Evolutionary conservation across 78 protist genomes (phyloP).

Genomic region (Dictyostelium capitatum): DNA sequence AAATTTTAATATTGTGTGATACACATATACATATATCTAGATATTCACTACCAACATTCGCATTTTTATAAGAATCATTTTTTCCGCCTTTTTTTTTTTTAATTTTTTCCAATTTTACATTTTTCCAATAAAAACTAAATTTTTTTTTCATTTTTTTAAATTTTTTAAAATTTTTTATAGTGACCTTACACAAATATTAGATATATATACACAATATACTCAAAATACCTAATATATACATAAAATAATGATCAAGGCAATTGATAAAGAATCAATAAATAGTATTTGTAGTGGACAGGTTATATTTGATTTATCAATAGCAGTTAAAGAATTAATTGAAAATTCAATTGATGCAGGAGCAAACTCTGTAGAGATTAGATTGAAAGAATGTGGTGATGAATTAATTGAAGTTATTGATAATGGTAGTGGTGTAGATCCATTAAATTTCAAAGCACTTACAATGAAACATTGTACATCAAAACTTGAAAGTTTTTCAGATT

Average conservation of each 20-base stretch:
- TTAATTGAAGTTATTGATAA: slow-evolving; percentile 91
- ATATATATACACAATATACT: no score
- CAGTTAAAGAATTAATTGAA: slow-evolving; percentile 96
- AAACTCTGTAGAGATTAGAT: slow-evolving; percentile 74
- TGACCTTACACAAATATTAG: no score
- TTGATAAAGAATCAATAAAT: slow-evolving; percentile 81
- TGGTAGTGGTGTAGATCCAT: slow-evolving; percentile 89
- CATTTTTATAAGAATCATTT: not conserved
- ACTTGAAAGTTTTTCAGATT: slow-evolving; percentile 84
- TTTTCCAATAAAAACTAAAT: not conserved
- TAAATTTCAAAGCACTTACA: slow-evolving; percentile 67
- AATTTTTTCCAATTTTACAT: not conserved
- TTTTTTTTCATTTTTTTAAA: not conserved
- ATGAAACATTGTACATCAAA: slow-evolving; percentile 93
- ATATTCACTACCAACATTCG: no score
- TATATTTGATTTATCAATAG: slow-evolving; percentile 88
- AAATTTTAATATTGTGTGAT: no score
- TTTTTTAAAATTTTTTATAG: not conserved
- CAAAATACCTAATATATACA: no score
- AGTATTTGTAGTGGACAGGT: slow-evolving; percentile 94
- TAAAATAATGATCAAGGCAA: slow-evolving; percentile 27
- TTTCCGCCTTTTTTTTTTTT: not conserved
- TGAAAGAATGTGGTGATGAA: slow-evolving; percentile 66
- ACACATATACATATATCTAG: no score
- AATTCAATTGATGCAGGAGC: slow-evolving; percentile 96